These are phyloP conservation scores for Drechslerella coelobrocha DNA, from an alignment of 2,329 filamentous ascomycete species.

Conservation along the genomic window DNA sequence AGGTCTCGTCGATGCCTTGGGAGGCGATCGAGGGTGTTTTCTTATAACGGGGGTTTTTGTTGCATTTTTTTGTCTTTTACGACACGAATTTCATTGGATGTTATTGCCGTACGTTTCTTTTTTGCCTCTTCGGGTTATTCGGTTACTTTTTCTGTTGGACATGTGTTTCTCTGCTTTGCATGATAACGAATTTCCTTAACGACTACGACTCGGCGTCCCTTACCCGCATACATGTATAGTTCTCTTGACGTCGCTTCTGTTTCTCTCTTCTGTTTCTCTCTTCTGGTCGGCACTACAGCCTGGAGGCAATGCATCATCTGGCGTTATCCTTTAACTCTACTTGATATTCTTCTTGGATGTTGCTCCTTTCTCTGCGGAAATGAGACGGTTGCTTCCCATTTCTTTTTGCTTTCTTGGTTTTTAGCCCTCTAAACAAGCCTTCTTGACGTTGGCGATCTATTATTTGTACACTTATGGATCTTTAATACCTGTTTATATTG, in stretches of 20 bases:
- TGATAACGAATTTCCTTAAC: conserved; percentile 19
- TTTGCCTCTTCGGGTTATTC: conserved; percentile 2
- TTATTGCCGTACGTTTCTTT: background rate
- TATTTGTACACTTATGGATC: background rate
- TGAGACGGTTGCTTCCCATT: conserved; percentile 15
- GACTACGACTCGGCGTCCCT: conserved; percentile 6
- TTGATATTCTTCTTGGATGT: conserved; percentile 14
- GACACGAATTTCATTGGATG: background rate
- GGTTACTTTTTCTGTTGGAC: background rate
- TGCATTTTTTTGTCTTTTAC: conserved; percentile 1
- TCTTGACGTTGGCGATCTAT: background rate
- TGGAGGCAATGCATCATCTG: conserved; percentile 43
- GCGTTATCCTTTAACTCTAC: conserved; percentile 19
- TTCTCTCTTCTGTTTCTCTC: conserved; percentile 5
- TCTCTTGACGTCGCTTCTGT: background rate
- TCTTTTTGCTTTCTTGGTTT: conserved; percentile 5
- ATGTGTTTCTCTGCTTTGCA: conserved; percentile 3
- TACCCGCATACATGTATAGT: conserved; percentile 30
- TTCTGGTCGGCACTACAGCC: conserved; percentile 34
- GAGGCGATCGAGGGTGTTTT: conserved; percentile 49
- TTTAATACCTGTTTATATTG: conserved; percentile 1
- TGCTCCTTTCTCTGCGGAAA: conserved; percentile 13
- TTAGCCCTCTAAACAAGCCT: background rate
- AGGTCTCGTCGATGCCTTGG: conserved; percentile 45
- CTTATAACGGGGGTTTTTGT: conserved; percentile 15